Conservation (phyloP, 2,329 filamentous ascomycete species). For the Stagonosporopsis rhizophila region DNA sequence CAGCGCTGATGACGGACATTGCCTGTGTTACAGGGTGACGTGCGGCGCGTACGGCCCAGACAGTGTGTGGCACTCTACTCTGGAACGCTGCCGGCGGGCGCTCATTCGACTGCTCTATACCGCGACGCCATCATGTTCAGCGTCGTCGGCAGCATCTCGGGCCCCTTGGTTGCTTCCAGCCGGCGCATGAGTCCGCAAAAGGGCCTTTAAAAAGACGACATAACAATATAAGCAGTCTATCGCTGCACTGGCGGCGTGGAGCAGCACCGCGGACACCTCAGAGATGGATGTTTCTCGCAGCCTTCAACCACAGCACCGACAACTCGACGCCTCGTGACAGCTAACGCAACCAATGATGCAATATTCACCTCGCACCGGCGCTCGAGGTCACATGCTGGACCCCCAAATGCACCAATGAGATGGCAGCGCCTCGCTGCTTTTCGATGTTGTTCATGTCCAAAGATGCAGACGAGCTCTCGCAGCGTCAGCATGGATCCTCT, state of each 20-base stretch:
- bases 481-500: constrained; percentile 5
- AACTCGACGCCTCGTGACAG: constrained; percentile 22
- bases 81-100: constrained; percentile 23
- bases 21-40: constrained; percentile 12
- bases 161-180: constrained; percentile 20
- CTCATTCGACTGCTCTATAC: constrained; percentile 32
- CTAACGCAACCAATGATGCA: constrained; percentile 24
- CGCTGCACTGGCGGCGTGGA: constrained; percentile 18
- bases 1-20: neutral
- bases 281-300: neutral
- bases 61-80: constrained; percentile 12
- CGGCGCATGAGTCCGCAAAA: constrained; percentile 40
- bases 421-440: constrained; percentile 23
- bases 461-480: constrained; percentile 19
- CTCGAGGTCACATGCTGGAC: constrained; percentile 14
- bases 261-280: neutral
- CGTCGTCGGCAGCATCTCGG: constrained; percentile 38
- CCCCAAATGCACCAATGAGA: constrained; percentile 15
- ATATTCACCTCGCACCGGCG: constrained; percentile 24
- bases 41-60: constrained; percentile 25
- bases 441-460: neutral
- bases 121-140: constrained; percentile 22
- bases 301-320: constrained; percentile 2
- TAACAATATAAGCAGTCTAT: constrained; percentile 39
- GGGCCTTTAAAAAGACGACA: constrained; percentile 38